Base-by-base conservation (phyloP, 306 rosid genomes). In the Trifolium repens region DNA sequence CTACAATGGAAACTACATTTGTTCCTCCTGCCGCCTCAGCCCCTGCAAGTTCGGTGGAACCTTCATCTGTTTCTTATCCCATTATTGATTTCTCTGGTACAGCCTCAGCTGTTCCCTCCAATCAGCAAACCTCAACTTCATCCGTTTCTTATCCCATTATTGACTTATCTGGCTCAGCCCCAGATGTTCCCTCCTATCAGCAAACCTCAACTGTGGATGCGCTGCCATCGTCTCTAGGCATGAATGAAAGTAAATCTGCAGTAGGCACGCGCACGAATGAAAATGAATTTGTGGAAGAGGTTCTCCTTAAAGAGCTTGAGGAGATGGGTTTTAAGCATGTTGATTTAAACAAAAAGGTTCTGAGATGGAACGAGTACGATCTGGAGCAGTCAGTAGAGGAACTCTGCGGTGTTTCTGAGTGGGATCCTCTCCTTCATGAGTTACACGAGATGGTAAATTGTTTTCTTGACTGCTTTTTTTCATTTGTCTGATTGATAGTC, bases 381-480 rank as follows among this genome's bases (percentile, higher is more conserved):
- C 84, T 96, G 73, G 94, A 87, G 79, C 87, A 83, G 79, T 84
- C 96, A 10, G 79, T 96, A 24, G 96, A 87, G 55, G 88, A 90
- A 79, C 98, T 96, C 67, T 96, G 99, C 8, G 94, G 87, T 62
- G 86, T 81, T 78, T 26, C 80, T 49, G 96, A 89, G 10, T 92
- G 98, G 99, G 96, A 89, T 72, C 98, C 97, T 1, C 85, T 96
- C 26, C 97, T 96, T 77, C 87, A 80, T 32, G 99, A 92, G 87
- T 78, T 96, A 68, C 75, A 71, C 17, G 96, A 90, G 75, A 92
- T 96, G 99, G 99, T 92, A 77, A 79, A 81, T 47, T 69, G 26
- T 54, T 62, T 44, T 5, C 49, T 32, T 34, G 40, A 24, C 7
- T 49, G 17, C 42, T 55, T 53, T 55, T 53, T 16, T 57, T 37